A percentile compares a stretch with the other conserved stretches of the same genome.
Conservation (phyloP, 306 rosid species). For the Lotus japonicus region DNA sequence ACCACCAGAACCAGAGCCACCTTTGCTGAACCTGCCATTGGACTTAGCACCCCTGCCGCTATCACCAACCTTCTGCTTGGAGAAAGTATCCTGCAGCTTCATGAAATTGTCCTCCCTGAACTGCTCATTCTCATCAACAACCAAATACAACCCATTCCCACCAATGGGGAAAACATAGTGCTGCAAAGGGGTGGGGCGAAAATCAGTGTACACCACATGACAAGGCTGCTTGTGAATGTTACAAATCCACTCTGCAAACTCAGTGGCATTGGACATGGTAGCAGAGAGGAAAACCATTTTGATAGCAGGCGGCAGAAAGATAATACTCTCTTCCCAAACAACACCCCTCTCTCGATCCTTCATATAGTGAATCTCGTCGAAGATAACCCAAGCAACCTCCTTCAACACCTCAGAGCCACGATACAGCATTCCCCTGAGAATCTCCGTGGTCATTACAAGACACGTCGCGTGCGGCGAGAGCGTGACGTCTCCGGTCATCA, state of each 20-base stretch:
- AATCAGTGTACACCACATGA: constrained; percentile 94
- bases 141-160: constrained; percentile 81
- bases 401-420: constrained; percentile 87
- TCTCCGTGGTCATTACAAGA: constrained; percentile 89
- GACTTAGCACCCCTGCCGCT: constrained; percentile 42
- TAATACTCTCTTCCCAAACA: constrained; percentile 99
- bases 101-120: constrained; percentile 77
- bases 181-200: constrained; percentile 89
- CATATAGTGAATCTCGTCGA: constrained; percentile 96
- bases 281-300: constrained; percentile 95
- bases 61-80: constrained; percentile 50
- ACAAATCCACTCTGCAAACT: constrained; percentile 97
- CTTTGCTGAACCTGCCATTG: constrained; percentile 58
- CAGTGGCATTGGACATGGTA: constrained; percentile 93
- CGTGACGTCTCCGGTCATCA: constrained; percentile 97
- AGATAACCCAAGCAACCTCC: constrained; percentile 96
- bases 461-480: constrained; percentile 83
- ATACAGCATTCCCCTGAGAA: constrained; percentile 90
- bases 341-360: constrained; percentile 96
- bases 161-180: constrained; percentile 81
- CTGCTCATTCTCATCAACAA: constrained; percentile 80
- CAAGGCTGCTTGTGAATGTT: constrained; percentile 87
- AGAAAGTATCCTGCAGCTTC: constrained; percentile 66
- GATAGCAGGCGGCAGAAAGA: constrained; percentile 81
- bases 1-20: constrained; percentile 64